Evolutionary conservation across 345 rosid species (phyloP), one percentile per base, ranked within the genome.

Genomic region (Citrus unshiu): DNA sequence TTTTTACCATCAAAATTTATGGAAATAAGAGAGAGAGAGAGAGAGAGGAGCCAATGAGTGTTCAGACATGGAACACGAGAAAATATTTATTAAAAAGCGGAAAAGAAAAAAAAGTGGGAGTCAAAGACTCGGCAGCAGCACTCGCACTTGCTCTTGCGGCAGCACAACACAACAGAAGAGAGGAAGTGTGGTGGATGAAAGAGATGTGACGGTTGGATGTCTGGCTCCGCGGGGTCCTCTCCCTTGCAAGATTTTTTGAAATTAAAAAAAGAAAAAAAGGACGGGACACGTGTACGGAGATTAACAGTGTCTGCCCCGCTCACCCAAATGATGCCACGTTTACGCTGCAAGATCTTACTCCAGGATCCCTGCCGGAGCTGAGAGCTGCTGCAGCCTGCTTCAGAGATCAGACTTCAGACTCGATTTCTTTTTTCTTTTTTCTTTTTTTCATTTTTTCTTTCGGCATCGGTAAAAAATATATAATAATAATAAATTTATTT

Each of bases 241-340:
- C 21, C 24, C 3, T 19, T 22, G 1, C 6, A 6, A 22, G 19
- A 57, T 10, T 18, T 34, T 19, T 18, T 12, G 0, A 18, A 5
- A 5, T 35, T 4, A 12, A 5, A 16, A n/a, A 32, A 3, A 16
- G 16, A 30, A 4, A 62, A 25, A 24, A 60, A 9, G 25, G 9
- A 9, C 29, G 39, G 34, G 35, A 39, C 77, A 79, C 77, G 77
- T 65, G 77, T 56, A 73, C 60, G 73, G 66, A 63, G 65, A 72
- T 72, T 63, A 63, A 78, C 46, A 16, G 16, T 13, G 18, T 61
- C 35, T 30, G 24, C 68, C 29, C 39, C 46, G 7, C 30, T 49
- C 43, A 5, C 14, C n/a, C 1, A 16, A 3, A 29, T 30, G 49
- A 18, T 9, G 67, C 77, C 81, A 79, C 77, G 77, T 73, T 72